phyloP scores from a whole-genome alignment of 495 filamentous ascomycete species.

The Aspergillus olivimuriae region DNA sequence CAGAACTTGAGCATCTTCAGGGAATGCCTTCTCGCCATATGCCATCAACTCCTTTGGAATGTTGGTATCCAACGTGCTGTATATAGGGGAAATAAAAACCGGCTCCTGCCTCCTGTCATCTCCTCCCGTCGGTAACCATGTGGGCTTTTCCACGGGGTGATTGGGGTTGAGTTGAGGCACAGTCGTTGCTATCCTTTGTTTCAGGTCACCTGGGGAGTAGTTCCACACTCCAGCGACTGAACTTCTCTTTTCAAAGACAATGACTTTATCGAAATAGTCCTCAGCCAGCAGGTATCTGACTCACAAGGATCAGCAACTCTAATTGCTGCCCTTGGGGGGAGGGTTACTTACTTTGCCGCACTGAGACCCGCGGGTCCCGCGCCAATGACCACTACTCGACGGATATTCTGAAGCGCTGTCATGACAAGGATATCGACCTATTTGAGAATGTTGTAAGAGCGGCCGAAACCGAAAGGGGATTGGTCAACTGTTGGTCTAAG shows the following conservation, averaged over 20 bases:
- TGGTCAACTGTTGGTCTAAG: too few relatives aligned
- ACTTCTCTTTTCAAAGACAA: slow-evolving; percentile 74
- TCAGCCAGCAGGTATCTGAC: slow-evolving; percentile 71
- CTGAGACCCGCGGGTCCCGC: slow-evolving; percentile 41
- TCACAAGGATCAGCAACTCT: not conserved
- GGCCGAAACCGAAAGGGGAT: too few relatives aligned
- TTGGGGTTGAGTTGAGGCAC: slow-evolving; percentile 41
- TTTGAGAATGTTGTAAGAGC: too few relatives aligned
- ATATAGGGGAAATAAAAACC: slow-evolving; percentile 65
- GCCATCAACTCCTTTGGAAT: slow-evolving; percentile 78
- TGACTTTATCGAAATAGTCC: slow-evolving; percentile 59
- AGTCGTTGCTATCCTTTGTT: slow-evolving; percentile 18
- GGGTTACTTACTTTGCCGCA: slow-evolving; percentile 31
- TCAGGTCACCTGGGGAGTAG: slow-evolving; percentile 34
- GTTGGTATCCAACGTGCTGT: slow-evolving; percentile 77
- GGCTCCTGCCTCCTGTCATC: slow-evolving; percentile 21
- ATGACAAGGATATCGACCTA: slow-evolving; percentile 9
- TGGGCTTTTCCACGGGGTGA: slow-evolving; percentile 33
- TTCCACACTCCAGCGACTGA: slow-evolving; percentile 81
- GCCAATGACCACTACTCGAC: slow-evolving; percentile 39
- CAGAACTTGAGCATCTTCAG: slow-evolving; percentile 58
- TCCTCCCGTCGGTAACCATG: slow-evolving; percentile 29
- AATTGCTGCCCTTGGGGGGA: not conserved
- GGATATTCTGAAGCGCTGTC: slow-evolving; percentile 20
- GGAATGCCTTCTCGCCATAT: slow-evolving; percentile 66